Percentiles rank a stretch among this genome's conserved stretches.
phyloP scores from a whole-genome alignment of 257 asterid species.

The Scutellaria minor region DNA sequence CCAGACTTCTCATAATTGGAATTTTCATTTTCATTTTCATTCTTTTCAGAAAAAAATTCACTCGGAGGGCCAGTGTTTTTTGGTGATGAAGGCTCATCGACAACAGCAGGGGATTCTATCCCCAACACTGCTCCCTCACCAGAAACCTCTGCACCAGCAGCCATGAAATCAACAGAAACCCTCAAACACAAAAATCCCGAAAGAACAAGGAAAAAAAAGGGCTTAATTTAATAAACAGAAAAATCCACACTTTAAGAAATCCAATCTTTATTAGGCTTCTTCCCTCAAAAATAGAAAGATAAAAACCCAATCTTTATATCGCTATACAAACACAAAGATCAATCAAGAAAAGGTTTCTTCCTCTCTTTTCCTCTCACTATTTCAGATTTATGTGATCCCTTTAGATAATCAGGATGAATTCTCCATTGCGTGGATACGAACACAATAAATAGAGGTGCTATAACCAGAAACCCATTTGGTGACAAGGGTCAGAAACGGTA shows the following conservation, averaged over 20 bases:
- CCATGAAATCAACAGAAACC: slow-evolving; percentile 61
- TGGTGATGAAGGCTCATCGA: slow-evolving; percentile 57
- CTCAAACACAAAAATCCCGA: slow-evolving; percentile 36
- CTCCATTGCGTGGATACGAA: slow-evolving; percentile 36
- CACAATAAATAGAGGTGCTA: slow-evolving; percentile 34
- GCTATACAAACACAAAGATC: slow-evolving; percentile 40
- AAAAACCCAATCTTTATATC: slow-evolving; percentile 51
- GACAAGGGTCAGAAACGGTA: slow-evolving; percentile 54
- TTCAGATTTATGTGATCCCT: slow-evolving; percentile 56
- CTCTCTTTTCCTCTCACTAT: neutral
- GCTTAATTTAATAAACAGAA: slow-evolving; percentile 29
- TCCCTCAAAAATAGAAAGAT: slow-evolving; percentile 11
- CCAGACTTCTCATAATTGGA: slow-evolving; percentile 48
- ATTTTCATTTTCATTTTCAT: slow-evolving; percentile 37
- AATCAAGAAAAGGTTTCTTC: slow-evolving; percentile 42
- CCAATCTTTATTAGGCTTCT: slow-evolving; percentile 25
- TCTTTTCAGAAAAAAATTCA: slow-evolving; percentile 39
- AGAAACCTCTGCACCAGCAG: slow-evolving; percentile 81
- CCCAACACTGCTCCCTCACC: slow-evolving; percentile 69
- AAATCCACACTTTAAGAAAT: slow-evolving; percentile 30
- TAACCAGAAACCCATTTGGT: slow-evolving; percentile 49
- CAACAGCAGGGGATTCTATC: slow-evolving; percentile 48
- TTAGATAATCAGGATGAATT: slow-evolving; percentile 44
- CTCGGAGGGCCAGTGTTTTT: slow-evolving; percentile 35
- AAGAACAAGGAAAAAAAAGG: slow-evolving; percentile 18